phyloP scores from a whole-genome alignment of 805 yeast genomes.

The Nakazawaea ernobii region DNA sequence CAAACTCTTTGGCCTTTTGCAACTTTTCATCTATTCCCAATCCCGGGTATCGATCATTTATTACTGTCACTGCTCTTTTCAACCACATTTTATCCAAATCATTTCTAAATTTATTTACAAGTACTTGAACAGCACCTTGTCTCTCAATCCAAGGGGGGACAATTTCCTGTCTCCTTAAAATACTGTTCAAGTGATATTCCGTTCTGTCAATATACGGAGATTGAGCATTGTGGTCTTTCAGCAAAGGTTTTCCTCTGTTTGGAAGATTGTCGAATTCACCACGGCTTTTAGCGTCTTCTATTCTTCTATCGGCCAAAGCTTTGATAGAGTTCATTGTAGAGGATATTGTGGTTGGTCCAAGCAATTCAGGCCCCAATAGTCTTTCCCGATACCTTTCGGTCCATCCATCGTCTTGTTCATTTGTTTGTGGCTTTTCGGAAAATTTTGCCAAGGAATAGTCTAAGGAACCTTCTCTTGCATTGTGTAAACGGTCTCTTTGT shows the following conservation, averaged over 20 bases:
- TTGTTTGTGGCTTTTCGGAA: slow-evolving; percentile 14
- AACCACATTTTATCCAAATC: slow-evolving; percentile 38
- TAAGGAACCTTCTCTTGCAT: slow-evolving; percentile 59
- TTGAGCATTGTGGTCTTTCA: slow-evolving; percentile 29
- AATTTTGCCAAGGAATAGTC: slow-evolving; percentile 53
- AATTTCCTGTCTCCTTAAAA: slow-evolving; percentile 69
- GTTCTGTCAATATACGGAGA: slow-evolving; percentile 60
- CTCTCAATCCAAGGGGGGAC: slow-evolving; percentile 89
- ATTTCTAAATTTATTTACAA: slow-evolving; percentile 41
- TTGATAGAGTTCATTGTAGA: slow-evolving; percentile 47
- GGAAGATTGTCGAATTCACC: slow-evolving; percentile 64
- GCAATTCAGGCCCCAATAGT: slow-evolving; percentile 51
- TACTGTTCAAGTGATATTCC: slow-evolving; percentile 75
- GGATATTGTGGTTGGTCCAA: slow-evolving; percentile 35
- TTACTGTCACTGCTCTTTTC: slow-evolving; percentile 22
- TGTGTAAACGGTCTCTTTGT: slow-evolving; percentile 37
- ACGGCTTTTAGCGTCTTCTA: slow-evolving; percentile 65
- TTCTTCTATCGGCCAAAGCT: slow-evolving; percentile 68
- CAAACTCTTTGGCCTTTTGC: slow-evolving; percentile 13
- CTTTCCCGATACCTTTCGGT: slow-evolving; percentile 58
- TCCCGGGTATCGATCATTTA: slow-evolving; percentile 22
- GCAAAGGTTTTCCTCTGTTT: slow-evolving; percentile 57
- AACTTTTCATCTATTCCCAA: slow-evolving; percentile 15
- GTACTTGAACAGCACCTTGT: slow-evolving; percentile 50
- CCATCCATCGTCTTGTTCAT: slow-evolving; percentile 44